Percentiles rank a stretch among this genome's conserved stretches.
These are phyloP conservation scores for Anisogramma anomala DNA, from an alignment of 2,329 filamentous ascomycete species.

Conservation along the genomic window DNA sequence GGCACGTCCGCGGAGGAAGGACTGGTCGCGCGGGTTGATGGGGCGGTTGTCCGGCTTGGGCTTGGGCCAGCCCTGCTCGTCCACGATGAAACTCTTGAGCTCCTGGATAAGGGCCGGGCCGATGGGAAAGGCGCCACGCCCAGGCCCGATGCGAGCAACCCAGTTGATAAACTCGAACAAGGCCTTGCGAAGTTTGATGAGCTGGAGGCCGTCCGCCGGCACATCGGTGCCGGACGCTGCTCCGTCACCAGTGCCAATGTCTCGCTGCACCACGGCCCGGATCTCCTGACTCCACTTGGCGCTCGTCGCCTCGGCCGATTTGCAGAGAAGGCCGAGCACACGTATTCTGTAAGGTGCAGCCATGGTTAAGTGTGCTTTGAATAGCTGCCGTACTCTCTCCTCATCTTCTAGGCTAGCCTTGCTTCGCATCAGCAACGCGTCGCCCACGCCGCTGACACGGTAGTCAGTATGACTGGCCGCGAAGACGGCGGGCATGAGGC, in stretches of 20 bases:
- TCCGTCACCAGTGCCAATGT: slow-evolving; percentile 27
- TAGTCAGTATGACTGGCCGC: slow-evolving; percentile 75
- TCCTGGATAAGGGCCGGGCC: slow-evolving; percentile 57
- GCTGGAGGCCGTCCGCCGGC: slow-evolving; percentile 52
- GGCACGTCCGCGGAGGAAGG: slow-evolving; percentile 62
- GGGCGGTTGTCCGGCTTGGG: slow-evolving; percentile 21
- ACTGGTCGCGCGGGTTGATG: slow-evolving; percentile 39
- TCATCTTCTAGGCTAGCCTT: slow-evolving; percentile 62
- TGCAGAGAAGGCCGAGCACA: slow-evolving; percentile 64
- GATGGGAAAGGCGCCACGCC: slow-evolving; percentile 48
- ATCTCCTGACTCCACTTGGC: slow-evolving; percentile 53
- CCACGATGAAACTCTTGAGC: slow-evolving; percentile 57
- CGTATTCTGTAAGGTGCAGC: slow-evolving; percentile 65
- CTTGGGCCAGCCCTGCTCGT: slow-evolving; percentile 74
- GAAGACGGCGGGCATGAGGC: slow-evolving; percentile 73
- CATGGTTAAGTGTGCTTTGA: slow-evolving; percentile 60
- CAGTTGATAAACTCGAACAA: slow-evolving; percentile 82
- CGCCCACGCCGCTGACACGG: slow-evolving; percentile 69
- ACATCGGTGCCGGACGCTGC: slow-evolving; percentile 20
- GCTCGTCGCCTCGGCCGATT: slow-evolving; percentile 58
- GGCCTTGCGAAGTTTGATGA: slow-evolving; percentile 66
- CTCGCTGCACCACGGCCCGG: slow-evolving; percentile 57
- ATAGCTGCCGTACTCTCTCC: slow-evolving; percentile 52
- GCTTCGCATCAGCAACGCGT: slow-evolving; percentile 77
- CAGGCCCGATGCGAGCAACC: slow-evolving; percentile 62